phyloP scores from a whole-genome alignment of 176 grass and related monocot genomes.

The Musa beccarii region DNA sequence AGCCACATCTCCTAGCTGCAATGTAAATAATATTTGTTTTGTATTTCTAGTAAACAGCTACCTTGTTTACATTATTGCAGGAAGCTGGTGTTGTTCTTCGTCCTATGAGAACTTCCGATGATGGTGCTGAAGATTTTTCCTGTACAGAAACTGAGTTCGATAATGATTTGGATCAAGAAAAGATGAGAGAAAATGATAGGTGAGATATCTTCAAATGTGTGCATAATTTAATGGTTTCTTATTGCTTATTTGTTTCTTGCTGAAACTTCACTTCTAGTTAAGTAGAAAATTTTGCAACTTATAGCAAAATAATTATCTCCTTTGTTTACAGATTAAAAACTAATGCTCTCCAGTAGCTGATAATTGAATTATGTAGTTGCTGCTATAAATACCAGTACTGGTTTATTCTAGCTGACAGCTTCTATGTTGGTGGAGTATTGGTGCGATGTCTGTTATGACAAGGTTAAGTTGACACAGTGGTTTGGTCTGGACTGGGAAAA shows the following conservation, averaged over 20 bases:
- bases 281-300: too few relatives aligned
- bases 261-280: too few relatives aligned
- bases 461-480: too few relatives aligned
- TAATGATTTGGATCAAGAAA: slow-evolving; percentile 7
- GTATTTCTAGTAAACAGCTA: neutral
- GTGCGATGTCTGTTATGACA: too few relatives aligned
- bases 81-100: slow-evolving; percentile 2
- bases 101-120: neutral
- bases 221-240: neutral
- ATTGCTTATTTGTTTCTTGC: neutral
- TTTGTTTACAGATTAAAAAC: too few relatives aligned
- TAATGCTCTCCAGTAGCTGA: too few relatives aligned
- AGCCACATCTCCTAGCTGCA: neutral
- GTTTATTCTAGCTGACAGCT: too few relatives aligned
- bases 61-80: neutral
- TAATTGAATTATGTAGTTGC: too few relatives aligned
- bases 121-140: neutral
- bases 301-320: too few relatives aligned
- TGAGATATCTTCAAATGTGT: neutral
- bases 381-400: too few relatives aligned
- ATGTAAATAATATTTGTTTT: neutral
- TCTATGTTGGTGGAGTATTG: too few relatives aligned
- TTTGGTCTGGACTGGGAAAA: too few relatives aligned
- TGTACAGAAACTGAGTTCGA: neutral
- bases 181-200: slow-evolving; percentile 17